Conservation (phyloP, 352 stramenopile species). For the Phytophthora aleatoria region DNA sequence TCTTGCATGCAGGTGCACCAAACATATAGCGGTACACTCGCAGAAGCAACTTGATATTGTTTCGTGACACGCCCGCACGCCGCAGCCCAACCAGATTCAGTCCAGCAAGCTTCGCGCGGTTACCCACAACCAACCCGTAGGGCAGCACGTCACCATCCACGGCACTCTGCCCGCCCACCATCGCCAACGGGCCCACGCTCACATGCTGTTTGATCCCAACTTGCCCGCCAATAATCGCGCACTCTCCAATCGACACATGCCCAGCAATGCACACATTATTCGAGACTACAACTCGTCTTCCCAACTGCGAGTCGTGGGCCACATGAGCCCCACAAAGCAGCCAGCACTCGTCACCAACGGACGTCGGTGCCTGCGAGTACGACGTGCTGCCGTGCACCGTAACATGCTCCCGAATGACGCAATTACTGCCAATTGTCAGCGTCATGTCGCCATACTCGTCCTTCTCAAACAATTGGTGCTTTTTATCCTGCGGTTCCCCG, state of each 20-base stretch:
- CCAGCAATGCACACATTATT: conserved; percentile 86
- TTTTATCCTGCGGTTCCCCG: conserved; percentile 83
- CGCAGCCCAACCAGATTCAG: conserved; percentile 81
- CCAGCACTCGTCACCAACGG: conserved; percentile 80
- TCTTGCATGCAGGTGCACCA: conserved; percentile 49
- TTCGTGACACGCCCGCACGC: conserved; percentile 59
- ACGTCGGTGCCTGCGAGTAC: conserved; percentile 60
- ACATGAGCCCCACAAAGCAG: conserved; percentile 78
- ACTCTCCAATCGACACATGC: conserved; percentile 77
- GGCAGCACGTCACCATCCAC: conserved; percentile 86
- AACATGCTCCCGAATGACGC: conserved; percentile 82
- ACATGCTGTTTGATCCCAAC: conserved; percentile 82
- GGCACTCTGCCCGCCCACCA: conserved; percentile 81
- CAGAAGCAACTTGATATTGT: conserved; percentile 81
- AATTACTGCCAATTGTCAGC: conserved; percentile 67
- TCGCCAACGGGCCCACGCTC: conserved; percentile 68
- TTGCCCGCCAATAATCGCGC: conserved; percentile 78
- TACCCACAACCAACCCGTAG: conserved; percentile 74
- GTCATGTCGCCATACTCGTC: conserved; percentile 19
- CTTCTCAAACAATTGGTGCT: conserved; percentile 42
- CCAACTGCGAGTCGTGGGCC: conserved; percentile 70
- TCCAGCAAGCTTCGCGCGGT: conserved; percentile 75
- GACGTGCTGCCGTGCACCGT: conserved; percentile 84
- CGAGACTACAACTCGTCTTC: conserved; percentile 72
- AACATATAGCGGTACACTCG: conserved; percentile 83